These are phyloP conservation scores for Bruguiera hainesii DNA, from an alignment of 441 rosid genomes.

Conservation along the genomic window DNA sequence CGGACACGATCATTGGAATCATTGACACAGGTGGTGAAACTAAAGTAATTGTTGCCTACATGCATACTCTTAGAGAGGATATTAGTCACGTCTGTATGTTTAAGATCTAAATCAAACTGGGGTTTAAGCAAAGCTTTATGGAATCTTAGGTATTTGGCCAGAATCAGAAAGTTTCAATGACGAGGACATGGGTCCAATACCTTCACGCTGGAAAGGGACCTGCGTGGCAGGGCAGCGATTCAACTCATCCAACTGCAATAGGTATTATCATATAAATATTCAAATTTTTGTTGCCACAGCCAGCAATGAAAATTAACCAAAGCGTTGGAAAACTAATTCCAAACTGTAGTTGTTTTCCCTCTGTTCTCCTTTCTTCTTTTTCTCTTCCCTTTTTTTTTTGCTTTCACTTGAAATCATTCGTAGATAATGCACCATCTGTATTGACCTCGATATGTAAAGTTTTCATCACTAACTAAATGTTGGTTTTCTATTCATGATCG, in stretches of 20 bases:
- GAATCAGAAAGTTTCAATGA: constrained; percentile 47
- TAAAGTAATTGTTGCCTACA: not conserved
- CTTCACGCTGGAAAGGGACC: constrained; percentile 43
- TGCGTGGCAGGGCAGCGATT: constrained; percentile 31
- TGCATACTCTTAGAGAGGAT: not conserved
- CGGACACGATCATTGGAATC: constrained; percentile 21
- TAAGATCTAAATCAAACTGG: not conserved
- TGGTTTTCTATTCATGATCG: not conserved
- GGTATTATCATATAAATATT: constrained; percentile 10
- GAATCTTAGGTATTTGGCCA: constrained; percentile 42
- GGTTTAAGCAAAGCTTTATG: not conserved
- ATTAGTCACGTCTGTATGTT: not conserved
- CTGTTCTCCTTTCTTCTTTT: too few relatives aligned
- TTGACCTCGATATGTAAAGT: not conserved
- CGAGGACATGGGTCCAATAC: constrained; percentile 35
- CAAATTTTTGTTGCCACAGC: not conserved
- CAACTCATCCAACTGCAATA: constrained; percentile 30
- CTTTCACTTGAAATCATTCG: too few relatives aligned
- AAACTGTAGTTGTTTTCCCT: too few relatives aligned
- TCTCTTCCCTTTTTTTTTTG: too few relatives aligned
- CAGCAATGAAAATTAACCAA: too few relatives aligned
- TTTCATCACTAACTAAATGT: not conserved
- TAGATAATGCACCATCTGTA: too few relatives aligned
- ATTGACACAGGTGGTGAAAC: constrained; percentile 29
- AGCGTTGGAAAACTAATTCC: too few relatives aligned